A percentile compares a stretch with the other conserved stretches of the same genome.
These are phyloP conservation scores for Rhodocollybia butyracea DNA, from an alignment of 768 basidiomycete genomes.

Conservation along the genomic window DNA sequence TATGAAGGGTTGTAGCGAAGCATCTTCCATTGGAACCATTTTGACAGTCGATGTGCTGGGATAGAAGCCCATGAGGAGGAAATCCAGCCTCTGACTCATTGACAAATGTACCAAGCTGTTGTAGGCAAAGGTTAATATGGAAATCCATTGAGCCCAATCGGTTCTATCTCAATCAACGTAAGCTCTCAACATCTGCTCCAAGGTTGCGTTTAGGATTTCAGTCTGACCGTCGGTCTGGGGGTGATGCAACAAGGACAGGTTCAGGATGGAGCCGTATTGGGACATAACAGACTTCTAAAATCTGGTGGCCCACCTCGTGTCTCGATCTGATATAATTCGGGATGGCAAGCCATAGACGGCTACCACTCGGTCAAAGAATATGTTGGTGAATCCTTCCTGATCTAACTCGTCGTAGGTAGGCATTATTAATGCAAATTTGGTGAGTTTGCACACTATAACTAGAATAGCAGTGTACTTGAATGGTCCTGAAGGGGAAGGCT, in stretches of 20 bases:
- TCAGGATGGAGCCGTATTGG: constrained; percentile 13
- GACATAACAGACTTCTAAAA: constrained; percentile 25
- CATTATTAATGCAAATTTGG: too few species aligned
- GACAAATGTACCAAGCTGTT: too few species aligned
- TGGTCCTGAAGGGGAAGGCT: constrained; percentile 18
- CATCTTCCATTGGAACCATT: not conserved
- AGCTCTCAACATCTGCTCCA: constrained; percentile 26
- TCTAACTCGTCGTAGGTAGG: constrained; percentile 16
- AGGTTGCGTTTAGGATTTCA: constrained; percentile 24
- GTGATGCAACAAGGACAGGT: constrained; percentile 30
- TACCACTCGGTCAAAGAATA: constrained; percentile 19
- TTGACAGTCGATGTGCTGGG: constrained; percentile 12
- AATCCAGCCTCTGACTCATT: constrained; percentile 22
- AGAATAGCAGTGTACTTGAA: constrained; percentile 16
- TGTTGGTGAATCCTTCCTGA: constrained; percentile 18
- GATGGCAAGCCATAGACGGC: constrained; percentile 19
- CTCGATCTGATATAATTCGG: constrained; percentile 18
- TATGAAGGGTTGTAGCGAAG: constrained; percentile 6
- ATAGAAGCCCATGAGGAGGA: constrained; percentile 25
- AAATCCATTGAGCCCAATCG: constrained; percentile 24
- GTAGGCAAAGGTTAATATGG: too few species aligned
- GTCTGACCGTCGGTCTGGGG: constrained; percentile 37
- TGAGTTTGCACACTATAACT: constrained; percentile 21
- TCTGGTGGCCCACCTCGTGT: constrained; percentile 16
- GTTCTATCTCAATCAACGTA: constrained; percentile 21